A percentile compares a stretch with the other conserved stretches of the same genome.
Conservation (phyloP, 106 monocot species). For the Dendrobium chrysotoxum region DNA sequence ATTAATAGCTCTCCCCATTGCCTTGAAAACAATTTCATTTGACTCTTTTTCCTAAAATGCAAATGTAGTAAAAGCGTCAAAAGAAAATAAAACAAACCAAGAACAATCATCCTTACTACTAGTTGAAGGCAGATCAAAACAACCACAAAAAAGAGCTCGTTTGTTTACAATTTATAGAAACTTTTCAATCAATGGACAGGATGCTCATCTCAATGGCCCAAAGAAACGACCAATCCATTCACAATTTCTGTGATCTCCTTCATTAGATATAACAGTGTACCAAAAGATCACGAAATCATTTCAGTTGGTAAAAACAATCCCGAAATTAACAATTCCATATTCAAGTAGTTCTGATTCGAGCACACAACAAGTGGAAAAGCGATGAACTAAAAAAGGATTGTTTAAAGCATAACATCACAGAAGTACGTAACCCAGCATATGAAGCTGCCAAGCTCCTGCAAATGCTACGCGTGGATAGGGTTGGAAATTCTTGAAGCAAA, state of each 20-base stretch:
- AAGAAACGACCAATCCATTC: neutral
- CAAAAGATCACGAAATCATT: neutral
- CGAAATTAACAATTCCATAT: neutral
- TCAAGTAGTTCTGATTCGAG: neutral
- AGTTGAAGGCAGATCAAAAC: neutral
- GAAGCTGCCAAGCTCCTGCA: neutral
- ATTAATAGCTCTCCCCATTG: conserved; percentile 44
- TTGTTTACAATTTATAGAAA: neutral
- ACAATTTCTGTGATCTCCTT: neutral
- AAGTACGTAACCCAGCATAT: neutral
- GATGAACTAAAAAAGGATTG: neutral
- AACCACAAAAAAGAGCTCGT: neutral
- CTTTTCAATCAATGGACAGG: neutral
- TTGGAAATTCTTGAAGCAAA: neutral
- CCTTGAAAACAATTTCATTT: conserved; percentile 37
- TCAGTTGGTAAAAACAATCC: neutral
- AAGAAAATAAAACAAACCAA: neutral
- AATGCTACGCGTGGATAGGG: neutral
- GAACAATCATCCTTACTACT: neutral
- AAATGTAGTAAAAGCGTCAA: neutral
- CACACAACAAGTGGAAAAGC: neutral
- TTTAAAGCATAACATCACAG: neutral
- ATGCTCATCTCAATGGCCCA: neutral
- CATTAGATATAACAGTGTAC: neutral
- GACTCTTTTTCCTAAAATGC: conserved; percentile 30